These are phyloP conservation scores for Obba rivulosa DNA, from an alignment of 768 basidiomycete genomes.

Conservation along the genomic window DNA sequence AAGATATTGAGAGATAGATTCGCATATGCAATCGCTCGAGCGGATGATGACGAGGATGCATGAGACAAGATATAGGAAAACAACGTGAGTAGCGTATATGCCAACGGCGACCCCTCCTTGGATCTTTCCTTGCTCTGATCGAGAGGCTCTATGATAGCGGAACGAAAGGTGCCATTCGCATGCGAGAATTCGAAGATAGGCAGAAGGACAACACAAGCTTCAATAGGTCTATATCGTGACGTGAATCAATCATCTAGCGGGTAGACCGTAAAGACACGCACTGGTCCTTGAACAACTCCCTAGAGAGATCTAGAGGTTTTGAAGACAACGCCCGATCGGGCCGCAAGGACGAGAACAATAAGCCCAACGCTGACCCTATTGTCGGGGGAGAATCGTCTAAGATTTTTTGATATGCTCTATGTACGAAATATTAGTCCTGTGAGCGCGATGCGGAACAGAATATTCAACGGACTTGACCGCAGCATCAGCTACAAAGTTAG, in stretches of 20 bases:
- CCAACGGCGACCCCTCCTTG: slow-evolving; percentile 29
- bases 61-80: slow-evolving; percentile 66
- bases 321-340: slow-evolving; percentile 49
- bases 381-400: slow-evolving; percentile 48
- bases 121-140: slow-evolving; percentile 19
- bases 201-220: slow-evolving; percentile 52
- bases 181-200: slow-evolving; percentile 58
- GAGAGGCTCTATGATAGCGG: slow-evolving; percentile 34
- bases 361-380: slow-evolving; percentile 44
- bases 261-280: slow-evolving; percentile 17
- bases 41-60: slow-evolving; percentile 54
- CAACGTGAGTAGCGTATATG: slow-evolving; percentile 47
- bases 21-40: slow-evolving; percentile 59
- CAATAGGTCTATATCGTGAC: slow-evolving; percentile 47
- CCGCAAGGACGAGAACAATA: slow-evolving; percentile 45
- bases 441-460: neutral
- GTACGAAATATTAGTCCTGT: neutral
- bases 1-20: slow-evolving; percentile 50
- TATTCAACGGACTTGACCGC: slow-evolving; percentile 41
- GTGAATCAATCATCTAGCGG: neutral
- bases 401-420: slow-evolving; percentile 53
- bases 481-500: slow-evolving; percentile 45
- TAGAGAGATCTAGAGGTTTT: slow-evolving; percentile 40
- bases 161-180: slow-evolving; percentile 43
- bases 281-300: slow-evolving; percentile 56